Base-by-base conservation (phyloP, 2,329 filamentous ascomycete species). In the Xylaria sp. region DNA sequence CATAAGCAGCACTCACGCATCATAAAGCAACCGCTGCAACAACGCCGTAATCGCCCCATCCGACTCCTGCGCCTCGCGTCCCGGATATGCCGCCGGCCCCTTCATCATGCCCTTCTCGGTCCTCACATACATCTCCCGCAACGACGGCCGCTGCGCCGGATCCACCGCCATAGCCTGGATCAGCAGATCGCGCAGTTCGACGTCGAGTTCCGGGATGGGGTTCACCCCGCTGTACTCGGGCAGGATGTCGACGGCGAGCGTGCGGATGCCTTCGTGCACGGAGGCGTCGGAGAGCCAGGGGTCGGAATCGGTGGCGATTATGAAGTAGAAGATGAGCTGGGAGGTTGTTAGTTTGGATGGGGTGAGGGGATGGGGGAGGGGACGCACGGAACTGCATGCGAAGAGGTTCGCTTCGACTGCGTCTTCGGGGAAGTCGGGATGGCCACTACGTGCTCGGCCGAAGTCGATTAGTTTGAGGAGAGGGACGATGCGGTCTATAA, bases 381-480 rank as follows among this genome's bases (percentile, higher is more conserved):
- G 11, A 42, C 37, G 3, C 3, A 42, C 37, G 37, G 37, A 42
- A 10, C 9, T 42, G 13, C 19, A 8, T 3, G 11, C 8, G 6
- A 23, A 58, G 6, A 52, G 54, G 52, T 10, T 42, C 1, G 3
- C 18, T 2, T 4, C 1, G 11, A 53, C 37, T 3, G 37, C 42
- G 4, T 49, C 3, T 0, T n/a, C 4, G 4, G 2, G 2, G 6
- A 7, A 3, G 2, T 30, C 10, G 3, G 6, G n/a, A 2, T 49
- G 4, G 30, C 11, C 1, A 4, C 13, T 19, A 1, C 34, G 13
- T 3, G 54, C 44, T 13, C 49, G 7, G 10, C 60, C 60, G 34
- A 59, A 62, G 47, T 62, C 60, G n/a, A 62, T 62, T n/a, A 62
- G 2, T 19, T 52, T 53, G 44, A 62, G 34, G n/a, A 54, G 47